These are phyloP conservation scores for Macrophomina tecta DNA, from an alignment of 2,329 filamentous ascomycete genomes.

Conservation along the genomic window DNA sequence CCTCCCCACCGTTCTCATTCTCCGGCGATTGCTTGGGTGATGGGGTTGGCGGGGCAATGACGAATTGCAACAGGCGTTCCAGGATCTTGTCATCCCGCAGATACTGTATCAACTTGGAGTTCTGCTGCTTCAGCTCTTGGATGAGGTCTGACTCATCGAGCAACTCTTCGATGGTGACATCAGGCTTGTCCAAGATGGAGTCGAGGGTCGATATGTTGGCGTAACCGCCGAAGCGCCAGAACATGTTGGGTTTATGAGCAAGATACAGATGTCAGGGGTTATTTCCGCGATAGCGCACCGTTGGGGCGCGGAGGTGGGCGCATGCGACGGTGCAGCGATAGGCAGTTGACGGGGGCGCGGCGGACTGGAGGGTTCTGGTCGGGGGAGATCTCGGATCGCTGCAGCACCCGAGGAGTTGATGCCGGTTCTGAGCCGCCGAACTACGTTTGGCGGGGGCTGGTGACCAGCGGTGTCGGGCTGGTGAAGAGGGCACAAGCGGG, in stretches of 20 bases:
- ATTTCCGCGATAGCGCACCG: background rate
- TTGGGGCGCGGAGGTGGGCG: slow-evolving; percentile 4
- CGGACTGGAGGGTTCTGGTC: background rate
- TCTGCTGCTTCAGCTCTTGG: slow-evolving; percentile 97
- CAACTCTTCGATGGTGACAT: slow-evolving; percentile 93
- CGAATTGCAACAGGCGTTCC: slow-evolving; percentile 86
- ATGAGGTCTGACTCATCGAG: slow-evolving; percentile 96
- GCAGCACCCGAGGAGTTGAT: background rate
- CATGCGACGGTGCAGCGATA: slow-evolving; percentile 22
- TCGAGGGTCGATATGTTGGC: slow-evolving; percentile 97
- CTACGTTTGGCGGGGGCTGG: slow-evolving; percentile 9
- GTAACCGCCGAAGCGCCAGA: slow-evolving; percentile 99
- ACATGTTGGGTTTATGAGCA: slow-evolving; percentile 71
- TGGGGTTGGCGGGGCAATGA: slow-evolving; percentile 71
- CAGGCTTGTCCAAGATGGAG: slow-evolving; percentile 91
- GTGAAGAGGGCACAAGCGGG: background rate
- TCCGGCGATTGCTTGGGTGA: slow-evolving; percentile 42
- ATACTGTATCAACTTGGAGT: slow-evolving; percentile 96
- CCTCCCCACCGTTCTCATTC: slow-evolving; percentile 40
- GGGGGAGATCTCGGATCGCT: background rate
- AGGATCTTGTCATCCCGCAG: slow-evolving; percentile 86
- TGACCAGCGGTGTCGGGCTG: slow-evolving; percentile 9
- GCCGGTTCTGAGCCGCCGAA: background rate
- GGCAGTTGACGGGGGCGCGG: background rate
- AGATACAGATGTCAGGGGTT: slow-evolving; percentile 16